A percentile compares a stretch with the other conserved stretches of the same genome.
phyloP scores from a whole-genome alignment of 1,284 basidiomycete genomes.

The Porodaedalea pini region DNA sequence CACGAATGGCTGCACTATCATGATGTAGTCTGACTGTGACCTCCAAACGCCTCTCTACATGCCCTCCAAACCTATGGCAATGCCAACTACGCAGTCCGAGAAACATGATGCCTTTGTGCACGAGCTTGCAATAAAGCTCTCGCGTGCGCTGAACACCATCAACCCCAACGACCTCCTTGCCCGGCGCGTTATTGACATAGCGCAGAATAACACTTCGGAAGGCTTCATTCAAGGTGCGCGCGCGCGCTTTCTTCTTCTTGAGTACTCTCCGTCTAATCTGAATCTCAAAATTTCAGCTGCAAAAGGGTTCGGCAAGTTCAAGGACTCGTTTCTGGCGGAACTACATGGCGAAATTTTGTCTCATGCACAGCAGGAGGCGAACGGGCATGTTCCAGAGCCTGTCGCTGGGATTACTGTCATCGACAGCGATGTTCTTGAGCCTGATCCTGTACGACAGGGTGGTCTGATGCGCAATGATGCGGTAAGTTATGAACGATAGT shows the following conservation, averaged over 20 bases:
- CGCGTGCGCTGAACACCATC: slow-evolving; percentile 71
- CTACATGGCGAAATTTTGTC: slow-evolving; percentile 56
- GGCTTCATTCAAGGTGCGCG: slow-evolving; percentile 58
- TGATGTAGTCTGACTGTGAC: too few relatives aligned
- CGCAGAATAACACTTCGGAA: slow-evolving; percentile 60
- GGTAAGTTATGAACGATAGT: slow-evolving; percentile 39
- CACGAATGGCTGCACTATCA: too few relatives aligned
- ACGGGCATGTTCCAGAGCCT: slow-evolving; percentile 51
- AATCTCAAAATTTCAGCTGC: slow-evolving; percentile 49
- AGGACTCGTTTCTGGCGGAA: slow-evolving; percentile 56
- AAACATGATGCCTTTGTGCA: slow-evolving; percentile 60
- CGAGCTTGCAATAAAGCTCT: slow-evolving; percentile 77
- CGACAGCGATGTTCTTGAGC: slow-evolving; percentile 76
- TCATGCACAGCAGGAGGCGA: slow-evolving; percentile 62
- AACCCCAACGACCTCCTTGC: slow-evolving; percentile 84
- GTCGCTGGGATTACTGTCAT: slow-evolving; percentile 76
- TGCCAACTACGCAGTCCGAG: slow-evolving; percentile 15
- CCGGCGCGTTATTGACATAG: slow-evolving; percentile 75
- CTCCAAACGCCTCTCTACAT: too few relatives aligned
- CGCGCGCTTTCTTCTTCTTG: not conserved
- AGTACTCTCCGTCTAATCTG: not conserved
- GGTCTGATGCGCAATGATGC: slow-evolving; percentile 68
- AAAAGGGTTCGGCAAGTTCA: slow-evolving; percentile 82
- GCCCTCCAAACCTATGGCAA: slow-evolving; percentile 8
- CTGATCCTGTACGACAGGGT: slow-evolving; percentile 71